Base-by-base conservation (phyloP, 768 basidiomycete genomes). In the Dacryopinax primogenitus region DNA sequence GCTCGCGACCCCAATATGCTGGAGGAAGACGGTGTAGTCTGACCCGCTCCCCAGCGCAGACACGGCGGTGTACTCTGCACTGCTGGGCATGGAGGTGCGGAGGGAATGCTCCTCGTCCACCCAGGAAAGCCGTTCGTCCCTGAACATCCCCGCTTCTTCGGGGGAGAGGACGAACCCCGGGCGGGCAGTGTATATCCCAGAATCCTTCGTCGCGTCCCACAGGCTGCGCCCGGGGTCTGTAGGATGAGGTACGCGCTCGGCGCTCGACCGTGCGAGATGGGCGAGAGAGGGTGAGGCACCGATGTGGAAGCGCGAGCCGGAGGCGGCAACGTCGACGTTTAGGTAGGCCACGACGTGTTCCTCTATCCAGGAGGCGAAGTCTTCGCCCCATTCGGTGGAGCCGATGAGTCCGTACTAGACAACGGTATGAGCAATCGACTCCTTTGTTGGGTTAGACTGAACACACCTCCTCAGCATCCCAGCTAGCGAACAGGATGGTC, bases 301-400 rank as follows among this genome's bases (percentile, higher is more conserved):
- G 0, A 77, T 77, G n/a, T 70, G 66, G 76, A 83, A 90, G 13
- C 77, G 77, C 33, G 85, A 85, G 16, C 85, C 86, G 3, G 79
- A 72, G 7, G 84, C 84, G 1, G 88, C 84, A 7, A 80, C 78
- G 69, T 90, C 88, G 28, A 93, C 79, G 71, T 96, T 96, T 65
- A 96, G 76, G 72, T 97, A 98, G 15, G 89, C 82, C 16, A 90
- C 92, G 45, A 86, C 88, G 67, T 94, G 82, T 34, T 86, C 78
- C 39, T 82, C 79, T 37, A 97, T 83, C 84, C 88, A 95, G 16
- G 83, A 79, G 0, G 84, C 72, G 71, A 95, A 97, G 72, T 97
- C 95, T 73, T 97, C 95, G 1, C 86, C 92, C 83, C 87, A 95
- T 75, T 97, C 95, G 2, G 90, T 94, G 70, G 86, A 88, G 30